These are phyloP conservation scores for Russula earlei DNA, from an alignment of 768 basidiomycete species.

Conservation along the genomic window DNA sequence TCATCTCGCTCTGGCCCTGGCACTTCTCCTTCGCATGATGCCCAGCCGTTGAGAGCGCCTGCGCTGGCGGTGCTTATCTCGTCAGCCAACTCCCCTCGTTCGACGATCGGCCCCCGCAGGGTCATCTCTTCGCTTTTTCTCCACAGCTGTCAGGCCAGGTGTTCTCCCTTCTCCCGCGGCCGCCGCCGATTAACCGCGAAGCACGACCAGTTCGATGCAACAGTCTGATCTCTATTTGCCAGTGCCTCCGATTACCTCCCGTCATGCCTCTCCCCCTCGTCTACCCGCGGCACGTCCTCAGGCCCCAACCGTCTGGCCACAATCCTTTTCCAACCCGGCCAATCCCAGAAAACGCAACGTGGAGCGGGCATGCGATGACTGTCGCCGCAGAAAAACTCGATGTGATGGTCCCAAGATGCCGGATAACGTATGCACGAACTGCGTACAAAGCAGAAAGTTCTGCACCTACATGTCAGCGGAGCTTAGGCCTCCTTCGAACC, in stretches of 20 bases:
- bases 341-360: constrained; percentile 28
- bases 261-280: background rate
- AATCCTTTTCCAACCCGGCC: constrained; percentile 13
- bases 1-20: background rate
- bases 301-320: constrained; percentile 1
- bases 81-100: background rate
- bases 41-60: background rate
- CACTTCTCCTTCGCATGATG: background rate
- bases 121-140: background rate
- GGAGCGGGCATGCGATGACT: constrained; percentile 30
- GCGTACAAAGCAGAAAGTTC: constrained; percentile 24
- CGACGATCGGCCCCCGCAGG: constrained; percentile 13
- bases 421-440: constrained; percentile 32
- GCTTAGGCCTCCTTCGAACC: background rate
- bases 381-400: constrained; percentile 27
- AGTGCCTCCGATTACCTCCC: constrained; percentile 5
- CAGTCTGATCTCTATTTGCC: constrained; percentile 3
- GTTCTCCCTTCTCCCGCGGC: constrained; percentile 1
- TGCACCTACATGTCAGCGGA: constrained; percentile 33
- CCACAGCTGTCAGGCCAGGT: background rate
- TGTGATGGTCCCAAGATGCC: constrained; percentile 29
- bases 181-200: constrained; percentile 6
- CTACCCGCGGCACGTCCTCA: background rate
- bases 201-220: constrained; percentile 1
- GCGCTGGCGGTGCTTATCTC: constrained; percentile 4